Evolutionary conservation across 345 rosid genomes (phyloP).

Genomic region (Gossypium turneri): DNA sequence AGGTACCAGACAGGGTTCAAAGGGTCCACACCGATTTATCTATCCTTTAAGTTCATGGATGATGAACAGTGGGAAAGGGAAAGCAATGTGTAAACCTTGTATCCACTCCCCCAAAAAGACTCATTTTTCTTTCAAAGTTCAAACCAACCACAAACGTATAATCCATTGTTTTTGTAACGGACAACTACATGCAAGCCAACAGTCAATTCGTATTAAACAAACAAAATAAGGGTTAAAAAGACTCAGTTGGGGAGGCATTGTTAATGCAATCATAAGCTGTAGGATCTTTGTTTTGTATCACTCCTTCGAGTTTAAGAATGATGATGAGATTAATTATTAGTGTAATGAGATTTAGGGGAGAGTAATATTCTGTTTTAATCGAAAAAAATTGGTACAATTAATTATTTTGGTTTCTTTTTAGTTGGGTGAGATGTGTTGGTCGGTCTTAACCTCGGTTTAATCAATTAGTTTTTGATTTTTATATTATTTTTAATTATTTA

Average conservation of each 20-base stretch:
- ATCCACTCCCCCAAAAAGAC: background rate
- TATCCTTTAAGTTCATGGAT: background rate
- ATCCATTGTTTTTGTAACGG: background rate
- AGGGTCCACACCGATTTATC: background rate
- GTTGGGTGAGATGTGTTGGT: too few species aligned
- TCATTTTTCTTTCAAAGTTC: background rate
- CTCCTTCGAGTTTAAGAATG: too few species aligned
- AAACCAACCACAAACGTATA: background rate
- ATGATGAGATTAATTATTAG: too few species aligned
- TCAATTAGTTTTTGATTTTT: accelerated
- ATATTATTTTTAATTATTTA: too few species aligned
- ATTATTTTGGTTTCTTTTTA: too few species aligned
- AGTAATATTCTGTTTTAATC: too few species aligned
- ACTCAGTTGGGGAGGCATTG: background rate
- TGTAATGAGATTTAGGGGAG: too few species aligned
- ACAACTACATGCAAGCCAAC: background rate
- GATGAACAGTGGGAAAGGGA: background rate
- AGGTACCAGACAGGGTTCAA: background rate
- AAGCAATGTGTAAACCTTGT: background rate
- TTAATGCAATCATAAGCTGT: background rate
- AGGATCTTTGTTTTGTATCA: too few species aligned
- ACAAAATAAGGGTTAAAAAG: background rate
- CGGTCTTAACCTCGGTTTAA: too few species aligned
- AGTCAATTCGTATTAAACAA: background rate
- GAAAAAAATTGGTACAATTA: too few species aligned